Base-by-base conservation (phyloP, 2,329 filamentous ascomycete genomes). In the Calonectria ilicicola region DNA sequence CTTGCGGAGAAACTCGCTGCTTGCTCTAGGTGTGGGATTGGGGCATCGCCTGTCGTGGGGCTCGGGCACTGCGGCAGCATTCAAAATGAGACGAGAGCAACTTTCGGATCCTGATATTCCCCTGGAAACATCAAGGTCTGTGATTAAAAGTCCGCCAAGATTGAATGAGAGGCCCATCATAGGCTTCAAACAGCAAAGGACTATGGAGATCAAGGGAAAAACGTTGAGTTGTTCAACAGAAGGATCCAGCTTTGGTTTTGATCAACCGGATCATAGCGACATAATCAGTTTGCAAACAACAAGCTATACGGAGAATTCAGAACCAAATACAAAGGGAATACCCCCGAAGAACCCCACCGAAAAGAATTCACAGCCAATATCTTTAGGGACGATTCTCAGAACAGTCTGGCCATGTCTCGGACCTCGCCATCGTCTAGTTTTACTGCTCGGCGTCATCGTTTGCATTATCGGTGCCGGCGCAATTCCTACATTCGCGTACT, bases 401-500 rank as follows among this genome's bases (percentile, higher is more conserved):
- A 95, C 94, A 0, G 87, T 98, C 0, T 93, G 94, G 91, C 93
- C 94, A 0, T 87, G 84, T 0, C 84, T 98, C 1, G 84, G 86
- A 1, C 79, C 77, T 65, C 83, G 75, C 8, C 86, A 92, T 15
- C 90, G 89, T 1, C 2, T 89, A 0, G 81, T 90, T 15, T 84
- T 97, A 1, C 32, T 93, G 0, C 67, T 89, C 2, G 94, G 92
- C 1, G 83, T 95, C 12, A n/a, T 89, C 0, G 87, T 89, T 53
- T 91, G 93, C 35, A 78, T 93, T 1, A 77, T 93, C 0, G 91
- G 94, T 58, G 93, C 94, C 4, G 90, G 88, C 4, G 88, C 90
- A 29, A 94, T 93, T 0, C 94, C 95, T 0, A 85, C 91, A 0
- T 98, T 98, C 78, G 93, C 95, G 0, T 95, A 90, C 80, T 87